Percentiles rank a stretch among this genome's conserved stretches.
These are phyloP conservation scores for Acrocalymma vagum DNA, from an alignment of 2,329 filamentous ascomycete genomes.

Conservation along the genomic window DNA sequence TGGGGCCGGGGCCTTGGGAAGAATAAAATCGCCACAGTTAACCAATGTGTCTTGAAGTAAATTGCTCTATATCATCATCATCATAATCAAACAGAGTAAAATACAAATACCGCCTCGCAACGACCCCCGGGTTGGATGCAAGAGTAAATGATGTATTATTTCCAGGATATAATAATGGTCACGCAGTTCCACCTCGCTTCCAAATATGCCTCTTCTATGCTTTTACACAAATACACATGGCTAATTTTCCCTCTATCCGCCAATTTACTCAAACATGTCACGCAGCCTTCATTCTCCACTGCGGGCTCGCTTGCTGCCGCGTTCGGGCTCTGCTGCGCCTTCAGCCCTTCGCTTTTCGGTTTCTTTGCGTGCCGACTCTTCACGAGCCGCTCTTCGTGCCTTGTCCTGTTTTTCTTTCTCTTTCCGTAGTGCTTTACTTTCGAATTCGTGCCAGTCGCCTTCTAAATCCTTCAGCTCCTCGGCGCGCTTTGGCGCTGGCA, in stretches of 20 bases:
- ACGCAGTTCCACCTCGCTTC: too few relatives aligned
- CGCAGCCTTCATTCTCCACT: conserved; percentile 21
- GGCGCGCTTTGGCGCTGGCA: conserved; percentile 78
- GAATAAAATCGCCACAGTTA: too few relatives aligned
- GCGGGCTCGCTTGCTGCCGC: conserved; percentile 42
- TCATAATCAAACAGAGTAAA: too few relatives aligned
- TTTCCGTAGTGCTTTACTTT: conserved; percentile 91
- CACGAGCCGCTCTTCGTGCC: conserved; percentile 50
- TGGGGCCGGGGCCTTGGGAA: too few relatives aligned
- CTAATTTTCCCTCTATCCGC: conserved; percentile 1
- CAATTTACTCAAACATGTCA: neutral
- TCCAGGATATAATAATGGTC: too few relatives aligned
- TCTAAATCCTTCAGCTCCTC: conserved; percentile 83
- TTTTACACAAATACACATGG: neutral
- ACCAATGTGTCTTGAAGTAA: too few relatives aligned
- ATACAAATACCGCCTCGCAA: too few relatives aligned
- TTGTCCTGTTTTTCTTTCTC: conserved; percentile 79
- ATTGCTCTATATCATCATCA: too few relatives aligned
- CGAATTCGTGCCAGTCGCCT: conserved; percentile 98
- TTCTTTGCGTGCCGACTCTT: conserved; percentile 38
- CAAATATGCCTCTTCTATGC: too few relatives aligned
- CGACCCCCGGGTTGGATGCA: too few relatives aligned
- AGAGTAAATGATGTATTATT: too few relatives aligned
- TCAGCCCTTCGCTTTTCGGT: conserved; percentile 45
- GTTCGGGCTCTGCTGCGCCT: conserved; percentile 33